phyloP scores from a whole-genome alignment of 2,329 filamentous ascomycete species.

The Trichophyton equinum region DNA sequence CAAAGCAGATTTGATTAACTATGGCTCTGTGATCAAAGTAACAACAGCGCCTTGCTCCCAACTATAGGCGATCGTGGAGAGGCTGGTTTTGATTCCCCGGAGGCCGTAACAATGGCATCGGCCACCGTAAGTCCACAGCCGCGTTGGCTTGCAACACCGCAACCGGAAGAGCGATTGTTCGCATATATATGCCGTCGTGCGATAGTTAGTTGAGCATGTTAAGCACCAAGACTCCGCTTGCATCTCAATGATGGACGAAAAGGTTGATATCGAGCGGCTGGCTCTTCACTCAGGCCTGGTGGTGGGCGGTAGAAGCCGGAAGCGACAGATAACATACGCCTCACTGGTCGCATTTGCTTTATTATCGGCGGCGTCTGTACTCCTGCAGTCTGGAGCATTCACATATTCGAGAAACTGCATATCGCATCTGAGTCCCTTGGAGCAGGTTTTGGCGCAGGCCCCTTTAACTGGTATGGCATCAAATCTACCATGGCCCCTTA shows the following conservation, averaged over 20 bases:
- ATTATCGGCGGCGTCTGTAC: not conserved
- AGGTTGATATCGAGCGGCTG: not conserved
- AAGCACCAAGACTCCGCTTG: not conserved
- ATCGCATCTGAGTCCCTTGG: not conserved
- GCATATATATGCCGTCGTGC: not conserved
- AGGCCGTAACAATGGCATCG: too few relatives aligned
- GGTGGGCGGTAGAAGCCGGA: not conserved
- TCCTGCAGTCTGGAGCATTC: not conserved
- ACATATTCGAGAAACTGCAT: not conserved
- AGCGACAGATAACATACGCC: not conserved
- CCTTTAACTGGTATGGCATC: not conserved
- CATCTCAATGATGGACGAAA: not conserved
- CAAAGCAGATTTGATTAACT: not conserved
- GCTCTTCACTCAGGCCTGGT: not conserved
- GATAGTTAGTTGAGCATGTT: not conserved
- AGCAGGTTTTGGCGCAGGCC: not conserved
- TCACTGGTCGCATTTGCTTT: not conserved
- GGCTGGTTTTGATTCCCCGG: not conserved
- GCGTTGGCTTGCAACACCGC: too few relatives aligned
- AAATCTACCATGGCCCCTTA: not conserved
- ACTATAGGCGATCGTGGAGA: not conserved
- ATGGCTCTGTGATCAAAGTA: not conserved
- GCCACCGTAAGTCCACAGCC: too few relatives aligned
- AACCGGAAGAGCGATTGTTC: not conserved
- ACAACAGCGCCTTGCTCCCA: not conserved